These are phyloP conservation scores for Keithomyces neogunnii DNA, from an alignment of 2,329 filamentous ascomycete genomes.

Conservation along the genomic window DNA sequence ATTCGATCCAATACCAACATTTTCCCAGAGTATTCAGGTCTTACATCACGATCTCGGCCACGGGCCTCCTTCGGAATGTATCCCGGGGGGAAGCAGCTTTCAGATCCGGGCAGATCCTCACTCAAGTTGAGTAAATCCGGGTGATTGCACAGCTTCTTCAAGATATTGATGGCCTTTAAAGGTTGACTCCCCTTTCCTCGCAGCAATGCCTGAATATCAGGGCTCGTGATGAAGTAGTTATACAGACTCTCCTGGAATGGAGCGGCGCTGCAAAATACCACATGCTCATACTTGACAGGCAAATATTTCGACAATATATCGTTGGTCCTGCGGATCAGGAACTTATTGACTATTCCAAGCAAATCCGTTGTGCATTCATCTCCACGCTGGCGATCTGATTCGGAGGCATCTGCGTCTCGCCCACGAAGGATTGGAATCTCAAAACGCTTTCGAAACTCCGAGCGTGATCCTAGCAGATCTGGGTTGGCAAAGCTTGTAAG, in stretches of 20 bases:
- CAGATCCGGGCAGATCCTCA: constrained; percentile 79
- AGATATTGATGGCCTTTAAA: constrained; percentile 87
- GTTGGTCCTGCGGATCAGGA: constrained; percentile 96
- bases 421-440: constrained; percentile 89
- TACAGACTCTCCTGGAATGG: constrained; percentile 91
- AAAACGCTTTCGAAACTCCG: constrained; percentile 88
- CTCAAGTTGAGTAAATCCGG: constrained; percentile 82
- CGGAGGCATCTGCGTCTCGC: constrained; percentile 81
- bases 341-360: constrained; percentile 84
- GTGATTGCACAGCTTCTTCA: constrained; percentile 98
- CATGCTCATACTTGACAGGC: constrained; percentile 97
- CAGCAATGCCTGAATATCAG: constrained; percentile 85
- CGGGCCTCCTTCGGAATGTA: constrained; percentile 82
- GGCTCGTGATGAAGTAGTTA: constrained; percentile 94
- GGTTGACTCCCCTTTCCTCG: constrained; percentile 93
- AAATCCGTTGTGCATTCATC: constrained; percentile 78
- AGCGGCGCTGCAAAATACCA: constrained; percentile 93
- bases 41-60: constrained; percentile 84
- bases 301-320: constrained; percentile 97
- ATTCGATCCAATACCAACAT: constrained; percentile 98
- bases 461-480: constrained; percentile 76
- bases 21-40: constrained; percentile 94
- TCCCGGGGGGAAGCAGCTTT: constrained; percentile 72
- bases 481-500: constrained; percentile 96
- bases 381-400: constrained; percentile 72